These are phyloP conservation scores for Cladophialophora chaetospira DNA, from an alignment of 2,329 filamentous ascomycete genomes.

Conservation along the genomic window DNA sequence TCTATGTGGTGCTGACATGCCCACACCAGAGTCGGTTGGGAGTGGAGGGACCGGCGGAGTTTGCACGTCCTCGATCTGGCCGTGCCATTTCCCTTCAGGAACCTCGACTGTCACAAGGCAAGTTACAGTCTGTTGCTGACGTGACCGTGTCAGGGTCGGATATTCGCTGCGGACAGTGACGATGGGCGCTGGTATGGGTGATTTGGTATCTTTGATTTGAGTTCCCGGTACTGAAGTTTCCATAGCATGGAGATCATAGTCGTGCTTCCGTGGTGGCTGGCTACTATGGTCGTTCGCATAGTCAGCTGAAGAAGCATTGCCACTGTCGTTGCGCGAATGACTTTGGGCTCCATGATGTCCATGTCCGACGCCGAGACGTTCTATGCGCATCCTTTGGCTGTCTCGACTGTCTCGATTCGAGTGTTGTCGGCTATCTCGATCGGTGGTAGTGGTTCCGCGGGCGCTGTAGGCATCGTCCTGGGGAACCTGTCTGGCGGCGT, in stretches of 20 bases:
- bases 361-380: slow-evolving; percentile 44
- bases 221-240: slow-evolving; percentile 80
- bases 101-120: slow-evolving; percentile 94
- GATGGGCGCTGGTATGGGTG: slow-evolving; percentile 84
- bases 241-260: slow-evolving; percentile 96
- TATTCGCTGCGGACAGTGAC: slow-evolving; percentile 98
- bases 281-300: slow-evolving; percentile 63
- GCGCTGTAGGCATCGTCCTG: slow-evolving; percentile 36
- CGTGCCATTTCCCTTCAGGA: slow-evolving; percentile 85
- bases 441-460: slow-evolving; percentile 13
- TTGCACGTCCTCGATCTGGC: slow-evolving; percentile 76
- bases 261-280: slow-evolving; percentile 69
- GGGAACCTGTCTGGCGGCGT: slow-evolving; percentile 38
- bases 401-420: slow-evolving; percentile 46
- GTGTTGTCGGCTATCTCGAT: slow-evolving; percentile 32
- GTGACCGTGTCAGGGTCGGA: slow-evolving; percentile 85
- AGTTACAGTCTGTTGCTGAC: slow-evolving; percentile 91
- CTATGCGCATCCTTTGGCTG: slow-evolving; percentile 48
- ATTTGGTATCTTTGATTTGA: slow-evolving; percentile 67
- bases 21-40: slow-evolving; percentile 51
- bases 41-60: slow-evolving; percentile 54
- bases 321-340: slow-evolving; percentile 78
- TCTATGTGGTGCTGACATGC: slow-evolving; percentile 41
- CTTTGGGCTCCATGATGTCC: slow-evolving; percentile 18
- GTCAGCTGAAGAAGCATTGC: slow-evolving; percentile 71